A percentile compares a stretch with the other conserved stretches of the same genome.
Conservation (phyloP, 2,329 filamentous ascomycete genomes). For the Penicillium crustosum region DNA sequence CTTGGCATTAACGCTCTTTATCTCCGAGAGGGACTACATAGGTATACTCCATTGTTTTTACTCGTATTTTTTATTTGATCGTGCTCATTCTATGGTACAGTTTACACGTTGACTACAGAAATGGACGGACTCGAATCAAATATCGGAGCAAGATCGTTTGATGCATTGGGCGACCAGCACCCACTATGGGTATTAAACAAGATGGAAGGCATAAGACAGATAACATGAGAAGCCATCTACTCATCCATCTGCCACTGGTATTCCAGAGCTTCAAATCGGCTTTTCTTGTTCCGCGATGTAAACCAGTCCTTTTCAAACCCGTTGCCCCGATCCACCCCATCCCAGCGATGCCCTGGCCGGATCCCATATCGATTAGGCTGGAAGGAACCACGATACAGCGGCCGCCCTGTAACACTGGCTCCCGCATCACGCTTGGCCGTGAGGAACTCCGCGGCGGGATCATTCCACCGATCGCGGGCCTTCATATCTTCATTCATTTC, state of each 20-base stretch:
- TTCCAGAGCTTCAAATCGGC: slow-evolving; percentile 74
- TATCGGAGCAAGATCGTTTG: neutral
- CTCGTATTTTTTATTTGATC: neutral
- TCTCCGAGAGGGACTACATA: neutral
- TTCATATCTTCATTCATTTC: slow-evolving; percentile 82
- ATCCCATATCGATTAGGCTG: slow-evolving; percentile 94
- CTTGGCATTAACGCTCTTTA: slow-evolving; percentile 10
- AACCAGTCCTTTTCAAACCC: slow-evolving; percentile 94
- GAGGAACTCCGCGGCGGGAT: slow-evolving; percentile 84
- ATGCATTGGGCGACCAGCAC: slow-evolving; percentile 16
- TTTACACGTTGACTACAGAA: neutral
- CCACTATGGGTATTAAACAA: slow-evolving; percentile 6
- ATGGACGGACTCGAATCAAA: neutral
- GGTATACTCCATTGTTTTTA: neutral
- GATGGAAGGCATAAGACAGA: neutral
- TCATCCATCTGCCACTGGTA: slow-evolving; percentile 98
- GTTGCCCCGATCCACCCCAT: slow-evolving; percentile 91
- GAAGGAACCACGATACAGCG: slow-evolving; percentile 74
- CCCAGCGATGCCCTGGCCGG: slow-evolving; percentile 88
- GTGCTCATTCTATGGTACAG: neutral
- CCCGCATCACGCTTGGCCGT: slow-evolving; percentile 49
- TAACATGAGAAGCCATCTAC: slow-evolving; percentile 41
- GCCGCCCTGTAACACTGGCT: slow-evolving; percentile 56
- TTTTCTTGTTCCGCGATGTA: slow-evolving; percentile 75
- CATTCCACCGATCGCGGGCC: slow-evolving; percentile 80